Conservation (phyloP, 1,284 basidiomycete genomes). For the Meira nashicola region DNA sequence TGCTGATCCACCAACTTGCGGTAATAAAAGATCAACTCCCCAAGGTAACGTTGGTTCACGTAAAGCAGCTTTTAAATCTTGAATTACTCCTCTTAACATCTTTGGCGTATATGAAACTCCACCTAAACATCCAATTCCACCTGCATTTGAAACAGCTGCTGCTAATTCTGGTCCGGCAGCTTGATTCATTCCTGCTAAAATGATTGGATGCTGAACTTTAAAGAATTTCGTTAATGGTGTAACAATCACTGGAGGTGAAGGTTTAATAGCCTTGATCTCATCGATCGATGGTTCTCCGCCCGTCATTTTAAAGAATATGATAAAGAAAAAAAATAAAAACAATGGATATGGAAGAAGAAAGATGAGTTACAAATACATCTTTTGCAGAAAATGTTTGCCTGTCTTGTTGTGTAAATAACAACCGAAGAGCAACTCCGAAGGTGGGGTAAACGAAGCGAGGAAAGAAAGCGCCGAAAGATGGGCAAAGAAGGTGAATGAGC, state of each 20-base stretch:
- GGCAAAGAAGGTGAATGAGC: too few relatives aligned
- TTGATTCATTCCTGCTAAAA: slow-evolving; percentile 8
- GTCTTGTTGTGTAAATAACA: too few relatives aligned
- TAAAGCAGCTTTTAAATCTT: slow-evolving; percentile 27
- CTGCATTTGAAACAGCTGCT: slow-evolving; percentile 41
- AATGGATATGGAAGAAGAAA: too few relatives aligned
- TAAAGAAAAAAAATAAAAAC: too few relatives aligned
- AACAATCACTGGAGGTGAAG: neutral
- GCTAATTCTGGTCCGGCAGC: slow-evolving; percentile 23
- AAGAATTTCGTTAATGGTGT: slow-evolving; percentile 3
- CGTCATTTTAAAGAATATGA: too few relatives aligned
- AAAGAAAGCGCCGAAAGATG: too few relatives aligned
- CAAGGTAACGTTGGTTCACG: slow-evolving; percentile 41
- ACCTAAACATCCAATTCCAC: slow-evolving; percentile 39
- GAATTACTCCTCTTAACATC: slow-evolving; percentile 22
- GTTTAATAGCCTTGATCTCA: slow-evolving; percentile 6
- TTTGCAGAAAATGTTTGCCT: too few relatives aligned
- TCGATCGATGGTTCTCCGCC: neutral
- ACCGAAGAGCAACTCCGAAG: too few relatives aligned
- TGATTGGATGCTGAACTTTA: slow-evolving; percentile 4
- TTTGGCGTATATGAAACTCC: slow-evolving; percentile 38
- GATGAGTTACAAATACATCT: too few relatives aligned
- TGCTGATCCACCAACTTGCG: slow-evolving; percentile 40
- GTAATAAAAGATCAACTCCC: slow-evolving; percentile 43
- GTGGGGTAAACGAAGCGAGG: too few relatives aligned